Percentiles rank a stretch among this genome's conserved stretches.
Conservation (phyloP, 2,329 filamentous ascomycete genomes). For the Fusarium verrucosum region DNA sequence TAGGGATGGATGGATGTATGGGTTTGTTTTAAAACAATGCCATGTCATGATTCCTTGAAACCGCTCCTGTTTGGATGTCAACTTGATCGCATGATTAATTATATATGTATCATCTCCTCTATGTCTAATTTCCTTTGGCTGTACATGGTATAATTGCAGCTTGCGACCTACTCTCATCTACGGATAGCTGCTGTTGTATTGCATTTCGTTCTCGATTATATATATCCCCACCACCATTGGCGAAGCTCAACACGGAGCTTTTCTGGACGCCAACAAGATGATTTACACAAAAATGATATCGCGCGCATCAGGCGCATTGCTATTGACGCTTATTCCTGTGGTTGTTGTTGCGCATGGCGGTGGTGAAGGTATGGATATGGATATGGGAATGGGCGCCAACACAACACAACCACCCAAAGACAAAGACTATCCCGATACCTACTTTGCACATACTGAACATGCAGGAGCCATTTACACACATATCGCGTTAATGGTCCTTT, state of each 20-base stretch:
- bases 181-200: background rate
- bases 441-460: conserved; percentile 67
- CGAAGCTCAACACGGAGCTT: background rate
- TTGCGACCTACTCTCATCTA: background rate
- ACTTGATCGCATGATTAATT: conserved; percentile 15
- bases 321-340: conserved; percentile 31
- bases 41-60: conserved; percentile 29
- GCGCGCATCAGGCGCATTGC: background rate
- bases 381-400: conserved; percentile 9
- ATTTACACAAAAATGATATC: background rate
- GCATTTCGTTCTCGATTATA: background rate
- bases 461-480: conserved; percentile 71
- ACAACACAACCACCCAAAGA: conserved; percentile 40
- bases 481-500: conserved; percentile 73
- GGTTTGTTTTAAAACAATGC: conserved; percentile 23
- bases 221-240: background rate
- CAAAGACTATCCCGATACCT: conserved; percentile 58
- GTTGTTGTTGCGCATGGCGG: conserved; percentile 34
- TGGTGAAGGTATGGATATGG: conserved; percentile 21
- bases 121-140: background rate
- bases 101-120: background rate
- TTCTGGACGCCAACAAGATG: conserved; percentile 1
- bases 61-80: conserved; percentile 1
- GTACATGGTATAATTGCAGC: background rate
- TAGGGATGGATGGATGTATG: background rate